A percentile compares a stretch with the other conserved stretches of the same genome.
Conservation (phyloP, 2,329 filamentous ascomycete genomes). For the Xylariales sp. region DNA sequence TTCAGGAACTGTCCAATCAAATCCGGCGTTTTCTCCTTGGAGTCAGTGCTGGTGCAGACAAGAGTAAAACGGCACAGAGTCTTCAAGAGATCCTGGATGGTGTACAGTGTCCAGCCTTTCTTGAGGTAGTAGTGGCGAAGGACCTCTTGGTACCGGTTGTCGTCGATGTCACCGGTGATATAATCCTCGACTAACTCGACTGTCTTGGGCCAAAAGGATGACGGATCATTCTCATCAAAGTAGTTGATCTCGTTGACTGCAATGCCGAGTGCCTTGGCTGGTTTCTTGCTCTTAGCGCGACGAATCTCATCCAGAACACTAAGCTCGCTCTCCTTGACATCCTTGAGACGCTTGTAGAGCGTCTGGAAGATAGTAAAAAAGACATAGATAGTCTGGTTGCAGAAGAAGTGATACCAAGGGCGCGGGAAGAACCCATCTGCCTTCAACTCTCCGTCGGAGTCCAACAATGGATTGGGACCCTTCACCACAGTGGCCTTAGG, state of each 20-base stretch:
- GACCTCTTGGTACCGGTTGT: conserved; percentile 80
- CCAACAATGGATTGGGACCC: conserved; percentile 51
- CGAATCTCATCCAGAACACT: conserved; percentile 70
- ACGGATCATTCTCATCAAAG: conserved; percentile 61
- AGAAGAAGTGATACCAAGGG: conserved; percentile 82
- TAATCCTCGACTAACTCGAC: conserved; percentile 82
- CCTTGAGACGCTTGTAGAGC: conserved; percentile 78
- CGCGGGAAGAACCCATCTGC: conserved; percentile 78
- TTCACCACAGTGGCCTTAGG: conserved; percentile 51
- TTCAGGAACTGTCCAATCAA: conserved; percentile 82
- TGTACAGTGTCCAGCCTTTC: conserved; percentile 90
- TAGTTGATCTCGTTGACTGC: conserved; percentile 74
- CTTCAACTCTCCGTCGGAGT: conserved; percentile 60
- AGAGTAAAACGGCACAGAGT: conserved; percentile 76
- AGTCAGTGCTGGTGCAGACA: conserved; percentile 77
- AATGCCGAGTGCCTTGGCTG: conserved; percentile 79
- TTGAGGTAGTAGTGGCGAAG: conserved; percentile 87
- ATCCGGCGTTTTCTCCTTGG: conserved; percentile 89
- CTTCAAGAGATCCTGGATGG: conserved; percentile 81
- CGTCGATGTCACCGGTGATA: conserved; percentile 76
- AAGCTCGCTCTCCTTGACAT: conserved; percentile 74
- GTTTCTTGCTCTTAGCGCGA: conserved; percentile 69
- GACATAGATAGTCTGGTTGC: conserved; percentile 85
- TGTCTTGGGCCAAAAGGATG: conserved; percentile 81
- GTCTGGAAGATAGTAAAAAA: conserved; percentile 92